phyloP scores from a whole-genome alignment of 352 stramenopile genomes.

The Paralagenidium karlingii region DNA sequence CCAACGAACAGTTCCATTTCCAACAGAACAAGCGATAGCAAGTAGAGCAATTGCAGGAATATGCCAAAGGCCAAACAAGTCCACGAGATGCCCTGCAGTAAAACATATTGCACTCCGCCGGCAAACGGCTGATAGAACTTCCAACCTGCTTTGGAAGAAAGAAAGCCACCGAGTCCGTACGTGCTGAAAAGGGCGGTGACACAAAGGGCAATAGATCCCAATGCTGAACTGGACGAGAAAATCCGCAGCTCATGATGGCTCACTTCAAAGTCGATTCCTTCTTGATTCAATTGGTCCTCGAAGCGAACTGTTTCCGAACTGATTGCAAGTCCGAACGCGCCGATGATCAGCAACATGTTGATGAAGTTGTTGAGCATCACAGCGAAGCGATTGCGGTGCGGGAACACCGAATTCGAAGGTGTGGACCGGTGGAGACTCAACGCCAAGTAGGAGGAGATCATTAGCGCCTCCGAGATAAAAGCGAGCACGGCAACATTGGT shows the following conservation, averaged over 20 bases:
- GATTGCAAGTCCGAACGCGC: conserved; percentile 41
- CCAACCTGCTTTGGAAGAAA: conserved; percentile 65
- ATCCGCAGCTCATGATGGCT: conserved; percentile 1
- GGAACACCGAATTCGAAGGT: conserved; percentile 15
- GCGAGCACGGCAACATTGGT: conserved; percentile 36
- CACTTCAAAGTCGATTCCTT: conserved; percentile 17
- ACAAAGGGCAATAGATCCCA: conserved; percentile 53
- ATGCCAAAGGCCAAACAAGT: conserved; percentile 57
- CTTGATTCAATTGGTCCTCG: conserved; percentile 5
- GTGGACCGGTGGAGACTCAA: conserved; percentile 22
- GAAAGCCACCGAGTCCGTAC: conserved; percentile 59
- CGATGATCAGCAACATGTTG: conserved; percentile 71
- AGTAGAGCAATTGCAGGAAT: conserved; percentile 56
- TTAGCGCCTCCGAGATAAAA: conserved; percentile 63
- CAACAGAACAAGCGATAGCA: conserved; percentile 64
- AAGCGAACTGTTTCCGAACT: conserved; percentile 41
- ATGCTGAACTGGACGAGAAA: conserved; percentile 26
- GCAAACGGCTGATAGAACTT: conserved; percentile 77
- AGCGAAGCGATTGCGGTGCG: conserved; percentile 34
- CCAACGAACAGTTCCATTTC: conserved; percentile 73
- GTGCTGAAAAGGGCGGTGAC: conserved; percentile 74
- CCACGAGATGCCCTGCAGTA: conserved; percentile 70
- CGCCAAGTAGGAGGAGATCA: conserved; percentile 65
- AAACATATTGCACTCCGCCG: conserved; percentile 56
- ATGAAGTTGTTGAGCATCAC: conserved; percentile 79